These are phyloP conservation scores for Juncus effusus DNA, from an alignment of 176 grass and related monocot species.

Conservation along the genomic window DNA sequence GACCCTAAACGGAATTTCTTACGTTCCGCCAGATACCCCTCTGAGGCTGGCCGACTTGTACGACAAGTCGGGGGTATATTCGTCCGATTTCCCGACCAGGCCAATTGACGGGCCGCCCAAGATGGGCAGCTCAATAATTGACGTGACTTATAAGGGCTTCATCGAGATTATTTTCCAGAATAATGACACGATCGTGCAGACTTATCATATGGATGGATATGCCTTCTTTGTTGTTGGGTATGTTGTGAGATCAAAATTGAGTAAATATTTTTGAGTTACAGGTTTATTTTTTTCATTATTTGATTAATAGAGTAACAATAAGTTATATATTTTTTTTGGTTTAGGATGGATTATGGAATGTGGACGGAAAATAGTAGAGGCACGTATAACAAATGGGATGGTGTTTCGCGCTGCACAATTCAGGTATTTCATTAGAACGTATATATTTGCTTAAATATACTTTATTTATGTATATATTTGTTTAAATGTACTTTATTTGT, in stretches of 20 bases:
- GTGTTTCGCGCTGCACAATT: constrained; percentile 73
- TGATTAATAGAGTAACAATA: constrained; percentile 16
- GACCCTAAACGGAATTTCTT: constrained; percentile 75
- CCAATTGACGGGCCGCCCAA: constrained; percentile 45
- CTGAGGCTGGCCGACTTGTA: constrained; percentile 73
- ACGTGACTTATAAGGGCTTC: constrained; percentile 78
- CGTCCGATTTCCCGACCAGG: constrained; percentile 72
- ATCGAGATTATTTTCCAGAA: constrained; percentile 97
- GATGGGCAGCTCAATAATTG: constrained; percentile 65
- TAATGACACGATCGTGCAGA: constrained; percentile 78
- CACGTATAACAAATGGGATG: constrained; percentile 95
- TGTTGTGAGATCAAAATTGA: constrained; percentile 5
- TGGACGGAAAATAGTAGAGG: constrained; percentile 78
- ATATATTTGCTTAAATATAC: not conserved
- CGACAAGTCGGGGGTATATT: constrained; percentile 56
- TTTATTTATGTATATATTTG: not conserved
- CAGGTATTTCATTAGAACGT: constrained; percentile 47
- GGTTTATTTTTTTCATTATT: not conserved
- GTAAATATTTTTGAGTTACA: not conserved
- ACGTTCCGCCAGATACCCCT: constrained; percentile 61
- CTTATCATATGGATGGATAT: constrained; percentile 86
- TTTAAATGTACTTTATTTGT: not conserved
- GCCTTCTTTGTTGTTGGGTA: constrained; percentile 88
- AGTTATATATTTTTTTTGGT: not conserved
- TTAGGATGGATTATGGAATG: constrained; percentile 93